phyloP scores from a whole-genome alignment of 108 stramenopile species.

The Pseudonitzschia delicatissima region DNA sequence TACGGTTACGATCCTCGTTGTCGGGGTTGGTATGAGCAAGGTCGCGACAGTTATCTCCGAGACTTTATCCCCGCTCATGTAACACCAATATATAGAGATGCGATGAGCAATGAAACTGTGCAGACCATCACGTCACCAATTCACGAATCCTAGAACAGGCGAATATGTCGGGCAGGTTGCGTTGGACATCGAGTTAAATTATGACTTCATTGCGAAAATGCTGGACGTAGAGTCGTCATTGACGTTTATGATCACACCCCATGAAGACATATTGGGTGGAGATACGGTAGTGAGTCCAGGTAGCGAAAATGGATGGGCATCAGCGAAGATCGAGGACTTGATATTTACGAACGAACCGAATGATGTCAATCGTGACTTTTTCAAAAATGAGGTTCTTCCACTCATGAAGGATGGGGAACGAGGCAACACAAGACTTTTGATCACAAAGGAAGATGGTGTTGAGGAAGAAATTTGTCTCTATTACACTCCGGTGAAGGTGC shows the following conservation, averaged over 20 bases:
- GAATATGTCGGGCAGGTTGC: constrained; percentile 18
- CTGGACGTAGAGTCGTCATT: background rate
- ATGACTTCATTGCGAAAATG: background rate
- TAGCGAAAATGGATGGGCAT: constrained; percentile 4
- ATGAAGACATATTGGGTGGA: constrained; percentile 24
- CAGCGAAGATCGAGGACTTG: constrained; percentile 20
- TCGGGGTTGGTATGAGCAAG: constrained; percentile 25
- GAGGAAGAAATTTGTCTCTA: constrained; percentile 25
- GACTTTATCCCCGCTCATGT: constrained; percentile 6
- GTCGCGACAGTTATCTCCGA: constrained; percentile 6
- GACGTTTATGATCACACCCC: constrained; percentile 41
- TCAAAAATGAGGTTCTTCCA: constrained; percentile 19
- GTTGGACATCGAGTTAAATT: background rate
- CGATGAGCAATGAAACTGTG: constrained; percentile 4
- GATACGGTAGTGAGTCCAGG: constrained; percentile 36
- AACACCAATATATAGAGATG: constrained; percentile 22
- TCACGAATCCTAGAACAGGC: constrained; percentile 19
- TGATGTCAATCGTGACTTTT: constrained; percentile 3
- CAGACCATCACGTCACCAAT: constrained; percentile 23
- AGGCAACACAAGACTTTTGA: constrained; percentile 6
- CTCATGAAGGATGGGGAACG: constrained; percentile 31
- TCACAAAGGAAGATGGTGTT: background rate
- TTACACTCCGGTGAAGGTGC: constrained; percentile 30
- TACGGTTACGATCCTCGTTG: constrained; percentile 59
- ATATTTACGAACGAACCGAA: constrained; percentile 24